Evolutionary conservation across 768 basidiomycete species (phyloP), one percentile per base, ranked within the genome.

Genomic region (Macrocybe gigantea): DNA sequence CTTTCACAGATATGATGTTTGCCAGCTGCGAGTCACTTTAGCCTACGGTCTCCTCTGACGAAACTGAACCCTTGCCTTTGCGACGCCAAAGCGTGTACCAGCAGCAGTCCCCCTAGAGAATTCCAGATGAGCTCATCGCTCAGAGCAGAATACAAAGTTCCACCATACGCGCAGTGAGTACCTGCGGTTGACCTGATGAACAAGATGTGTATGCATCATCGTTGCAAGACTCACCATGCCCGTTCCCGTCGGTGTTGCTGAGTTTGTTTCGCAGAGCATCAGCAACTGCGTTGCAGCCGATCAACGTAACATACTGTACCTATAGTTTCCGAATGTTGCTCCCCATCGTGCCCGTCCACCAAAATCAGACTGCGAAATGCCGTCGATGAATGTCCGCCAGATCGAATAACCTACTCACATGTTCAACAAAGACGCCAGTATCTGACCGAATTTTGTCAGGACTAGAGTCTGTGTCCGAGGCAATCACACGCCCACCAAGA

Each of bases 1-100:
- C 58, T 42, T 60, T 60, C 37, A 60, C 56, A 7, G 59, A 55
- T 29, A 62, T 58, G 11, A 59, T 29, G 44, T 38, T 54, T 39
- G 61, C 58, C 8, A 32, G 13, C 44, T 56, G 51, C 6, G 41
- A 35, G 22, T 29, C 10, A 44, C 1, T 22, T 22, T 22, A 22
- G 22, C 22, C 22, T 22, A 4, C 22, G 4, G 22, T 22, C 4
- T 22, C 29, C 34, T 6, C 32, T 11, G 22, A 40, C 14, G 9
- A 43, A 7, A 6, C 12, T 29, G 7, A 11, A 12, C 11, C 34
- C 44, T 31, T 13, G 46, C 52, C 39, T 53, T 53, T n/a, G 52
- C 52, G 30, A 55, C 56, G 35, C 51, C 51, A 30, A 41, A 57
- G 5, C 45, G 49, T 5, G 39, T 54, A 8, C 53, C 53, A 31